A percentile compares a stretch with the other conserved stretches of the same genome.
Conservation (phyloP, 306 rosid species). For the Vicia sativa region DNA sequence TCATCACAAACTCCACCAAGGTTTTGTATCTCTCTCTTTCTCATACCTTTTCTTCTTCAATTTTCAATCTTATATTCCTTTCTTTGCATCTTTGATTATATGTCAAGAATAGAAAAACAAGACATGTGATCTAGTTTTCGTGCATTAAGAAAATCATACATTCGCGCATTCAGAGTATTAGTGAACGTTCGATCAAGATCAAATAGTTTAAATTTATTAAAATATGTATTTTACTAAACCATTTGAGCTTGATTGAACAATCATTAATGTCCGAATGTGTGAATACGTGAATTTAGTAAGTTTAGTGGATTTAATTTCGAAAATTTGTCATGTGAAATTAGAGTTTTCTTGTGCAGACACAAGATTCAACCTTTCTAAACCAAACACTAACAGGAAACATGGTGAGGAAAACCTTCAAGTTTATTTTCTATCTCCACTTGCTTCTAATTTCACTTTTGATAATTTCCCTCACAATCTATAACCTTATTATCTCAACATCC, state of each 20-base stretch:
- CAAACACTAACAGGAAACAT: constrained; percentile 31
- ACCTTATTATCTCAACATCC: constrained; percentile 42
- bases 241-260: too few species aligned
- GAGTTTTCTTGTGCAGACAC: constrained; percentile 39
- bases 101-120: neutral
- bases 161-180: too few species aligned
- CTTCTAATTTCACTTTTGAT: constrained; percentile 41
- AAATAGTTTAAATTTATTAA: too few species aligned
- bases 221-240: too few species aligned
- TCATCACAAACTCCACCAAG: constrained; percentile 34
- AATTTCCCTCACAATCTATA: constrained; percentile 42
- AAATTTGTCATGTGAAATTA: constrained; percentile 4
- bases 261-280: too few species aligned
- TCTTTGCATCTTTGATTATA: neutral
- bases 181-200: too few species aligned
- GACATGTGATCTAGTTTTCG: neutral
- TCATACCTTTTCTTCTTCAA: neutral
- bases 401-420: constrained; percentile 29
- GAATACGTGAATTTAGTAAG: too few species aligned
- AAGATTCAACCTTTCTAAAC: constrained; percentile 37
- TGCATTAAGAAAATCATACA: too few species aligned
- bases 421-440: constrained; percentile 52
- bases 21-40: constrained; percentile 25
- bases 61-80: constrained; percentile 15
- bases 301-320: neutral